Base-by-base conservation (phyloP, 306 rosid genomes). In the Ziziphus jujuba region DNA sequence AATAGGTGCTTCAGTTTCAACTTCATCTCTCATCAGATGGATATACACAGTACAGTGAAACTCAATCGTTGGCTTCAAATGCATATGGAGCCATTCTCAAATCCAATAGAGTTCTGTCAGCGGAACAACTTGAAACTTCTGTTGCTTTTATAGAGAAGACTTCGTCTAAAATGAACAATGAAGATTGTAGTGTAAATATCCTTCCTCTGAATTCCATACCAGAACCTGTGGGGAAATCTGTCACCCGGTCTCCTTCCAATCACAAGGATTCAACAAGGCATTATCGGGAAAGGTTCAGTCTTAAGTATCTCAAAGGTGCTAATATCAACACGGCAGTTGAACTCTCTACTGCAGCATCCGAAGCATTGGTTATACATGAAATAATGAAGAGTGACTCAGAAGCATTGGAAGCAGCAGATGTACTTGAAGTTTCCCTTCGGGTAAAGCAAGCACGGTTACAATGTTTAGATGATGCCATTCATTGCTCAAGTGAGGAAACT, bases 301-400 rank as follows among this genome's bases (percentile, higher is more conserved):
- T 64, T 56, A 55, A 68, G 60, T 59, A 65, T 74, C 78, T 47
- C 48, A 72, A 76, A 79, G 75, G 45, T 79, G 69, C 75, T 67
- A 87, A 77, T 66, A 69, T 81, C 72, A 70, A 77, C 54, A 72
- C 78, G 76, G 91, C 91, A 66, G 83, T 87, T 69, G 87, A 92
- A 59, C 89, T 89, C 47, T 89, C 88, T 58, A 76, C 87, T 70
- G 88, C 82, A 14, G 98, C 98, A 70, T 92, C 98, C 52, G 98
- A 92, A 75, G 97, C 95, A 77, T 44, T 92, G 73, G 91, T 82
- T 75, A 85, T 92, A 76, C 85, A 92, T 69, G 96, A 89, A 67
- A 65, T 81, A 59, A 75, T 74, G 25, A 80, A 80, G 73, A 55
- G 38, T 76, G 89, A 68, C 72, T 61, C 65, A 31, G 83, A 85